Evolutionary conservation across 768 basidiomycete genomes (phyloP), one percentile per base, ranked within the genome.

Genomic region (Mycena epipterygia): DNA sequence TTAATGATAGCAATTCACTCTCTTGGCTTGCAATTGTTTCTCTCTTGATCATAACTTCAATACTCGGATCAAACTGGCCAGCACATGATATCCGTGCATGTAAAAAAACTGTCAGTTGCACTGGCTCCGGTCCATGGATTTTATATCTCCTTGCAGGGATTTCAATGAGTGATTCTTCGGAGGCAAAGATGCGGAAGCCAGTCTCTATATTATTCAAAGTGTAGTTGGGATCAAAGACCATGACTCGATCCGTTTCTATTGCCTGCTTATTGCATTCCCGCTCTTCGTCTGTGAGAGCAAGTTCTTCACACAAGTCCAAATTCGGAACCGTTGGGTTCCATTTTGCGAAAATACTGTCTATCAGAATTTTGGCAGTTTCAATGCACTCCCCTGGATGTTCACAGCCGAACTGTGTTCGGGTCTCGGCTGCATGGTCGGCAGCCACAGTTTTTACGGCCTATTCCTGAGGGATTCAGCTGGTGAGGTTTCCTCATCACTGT

Each of bases 241-340:
- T 42, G 4, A 37, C 12, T 41, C 29, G 19, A 2, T 52, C 48
- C 5, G 41, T 11, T 19, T 52, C 16, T 27, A 37, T 37, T 7
- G 61, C 33, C 35, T 12, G 5, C 16, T 27, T 21, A 30, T 62
- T 62, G 0, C 3, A 21, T 41, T 62, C 23, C 13, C 11, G 14
- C n/a, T 68, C 55, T 42, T 51, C 49, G 5, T 19, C 57, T 39
- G 44, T 60, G n/a, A n/a, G n/a, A n/a, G n/a, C n/a, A n/a, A n/a
- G n/a, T n/a, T n/a, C n/a, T n/a, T n/a, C n/a, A n/a, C n/a, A n/a
- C n/a, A n/a, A n/a, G n/a, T n/a, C n/a, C n/a, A n/a, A n/a, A n/a
- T n/a, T n/a, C n/a, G n/a, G n/a, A n/a, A n/a, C n/a, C n/a, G n/a
- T n/a, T n/a, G n/a, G n/a, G n/a, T n/a, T n/a, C n/a, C n/a, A n/a